phyloP scores from a whole-genome alignment of 2,329 filamentous ascomycete genomes.

The Alternaria atra region DNA sequence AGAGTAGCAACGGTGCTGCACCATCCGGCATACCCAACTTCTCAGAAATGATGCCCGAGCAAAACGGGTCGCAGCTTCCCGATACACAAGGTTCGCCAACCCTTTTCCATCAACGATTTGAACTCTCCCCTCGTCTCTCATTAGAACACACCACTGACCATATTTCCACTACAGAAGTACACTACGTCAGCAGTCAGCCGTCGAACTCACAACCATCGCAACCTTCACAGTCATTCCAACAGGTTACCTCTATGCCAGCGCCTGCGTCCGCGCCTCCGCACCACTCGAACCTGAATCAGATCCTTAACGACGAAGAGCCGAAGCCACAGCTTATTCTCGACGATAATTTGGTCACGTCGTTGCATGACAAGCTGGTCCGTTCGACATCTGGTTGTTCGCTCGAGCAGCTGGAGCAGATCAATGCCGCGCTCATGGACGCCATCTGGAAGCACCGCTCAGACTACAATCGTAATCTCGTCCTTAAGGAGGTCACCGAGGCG shows the following conservation, averaged over 20 bases:
- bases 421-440: slow-evolving; percentile 87
- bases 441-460: slow-evolving; percentile 82
- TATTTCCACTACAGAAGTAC: slow-evolving; percentile 36
- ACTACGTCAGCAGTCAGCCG: slow-evolving; percentile 47
- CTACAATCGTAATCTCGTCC: slow-evolving; percentile 83
- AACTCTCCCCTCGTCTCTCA: slow-evolving; percentile 17
- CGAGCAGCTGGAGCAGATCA: slow-evolving; percentile 94
- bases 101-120: slow-evolving; percentile 26
- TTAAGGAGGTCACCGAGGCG: slow-evolving; percentile 68
- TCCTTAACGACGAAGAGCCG: slow-evolving; percentile 53
- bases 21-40: slow-evolving; percentile 65
- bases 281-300: slow-evolving; percentile 49
- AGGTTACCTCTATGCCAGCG: slow-evolving; percentile 43
- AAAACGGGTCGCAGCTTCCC: slow-evolving; percentile 67
- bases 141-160: slow-evolving; percentile 27
- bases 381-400: slow-evolving; percentile 81
- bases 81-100: slow-evolving; percentile 67
- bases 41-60: slow-evolving; percentile 58
- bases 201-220: slow-evolving; percentile 52
- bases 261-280: slow-evolving; percentile 49
- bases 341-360: slow-evolving; percentile 60
- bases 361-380: slow-evolving; percentile 71
- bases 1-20: slow-evolving; percentile 72
- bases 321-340: slow-evolving; percentile 57
- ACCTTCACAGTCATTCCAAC: slow-evolving; percentile 49